phyloP scores from a whole-genome alignment of 1,139 yeast species.

The Lodderomyces parapsilosis region DNA sequence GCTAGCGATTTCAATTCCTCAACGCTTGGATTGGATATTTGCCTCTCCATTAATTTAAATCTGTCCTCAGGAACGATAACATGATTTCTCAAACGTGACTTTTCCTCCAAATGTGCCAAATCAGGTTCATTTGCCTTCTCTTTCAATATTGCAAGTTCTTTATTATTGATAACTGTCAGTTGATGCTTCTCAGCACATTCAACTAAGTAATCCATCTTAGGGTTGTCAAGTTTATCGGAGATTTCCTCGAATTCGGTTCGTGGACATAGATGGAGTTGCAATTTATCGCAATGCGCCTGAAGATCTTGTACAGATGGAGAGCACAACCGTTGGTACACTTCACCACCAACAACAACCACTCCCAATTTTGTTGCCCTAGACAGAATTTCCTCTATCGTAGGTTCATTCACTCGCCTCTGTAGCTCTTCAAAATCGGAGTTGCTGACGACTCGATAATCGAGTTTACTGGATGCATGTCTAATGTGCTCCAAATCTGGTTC shows the following conservation, averaged over 20 bases:
- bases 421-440: conserved; percentile 15
- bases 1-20: conserved; percentile 16
- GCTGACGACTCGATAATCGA: conserved; percentile 24
- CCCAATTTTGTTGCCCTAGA: conserved; percentile 15
- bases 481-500: too few relatives aligned
- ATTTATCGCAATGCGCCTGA: conserved; percentile 10
- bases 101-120: conserved; percentile 16
- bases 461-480: conserved; percentile 18
- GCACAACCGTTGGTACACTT: conserved; percentile 18
- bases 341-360: conserved; percentile 17
- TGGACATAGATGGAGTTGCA: conserved; percentile 17
- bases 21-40: conserved; percentile 19
- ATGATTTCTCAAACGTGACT: conserved; percentile 17
- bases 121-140: conserved; percentile 12
- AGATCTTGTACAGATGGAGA: conserved; percentile 9
- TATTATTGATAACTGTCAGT: conserved; percentile 21
- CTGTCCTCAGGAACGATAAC: conserved; percentile 14
- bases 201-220: conserved; percentile 30
- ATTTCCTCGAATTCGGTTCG: conserved; percentile 20
- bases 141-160: conserved; percentile 14
- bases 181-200: conserved; percentile 24
- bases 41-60: conserved; percentile 13
- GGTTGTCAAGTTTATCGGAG: conserved; percentile 17
- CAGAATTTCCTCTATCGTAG: conserved; percentile 14
- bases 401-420: conserved; percentile 12